These are phyloP conservation scores for Botryotinia convoluta DNA, from an alignment of 2,329 filamentous ascomycete genomes.

Conservation along the genomic window DNA sequence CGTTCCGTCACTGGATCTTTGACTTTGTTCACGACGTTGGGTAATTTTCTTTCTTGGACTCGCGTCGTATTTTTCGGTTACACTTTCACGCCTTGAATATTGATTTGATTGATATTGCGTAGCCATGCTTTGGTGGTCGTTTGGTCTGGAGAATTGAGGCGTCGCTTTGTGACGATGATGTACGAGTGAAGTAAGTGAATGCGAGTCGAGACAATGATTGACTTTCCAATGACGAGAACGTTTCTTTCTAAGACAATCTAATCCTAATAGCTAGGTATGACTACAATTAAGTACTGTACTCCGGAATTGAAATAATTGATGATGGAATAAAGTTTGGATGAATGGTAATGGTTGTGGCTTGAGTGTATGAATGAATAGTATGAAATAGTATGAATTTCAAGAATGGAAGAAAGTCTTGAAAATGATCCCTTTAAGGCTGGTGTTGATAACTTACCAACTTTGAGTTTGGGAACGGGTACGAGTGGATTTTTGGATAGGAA, in stretches of 20 bases:
- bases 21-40: slow-evolving; percentile 36
- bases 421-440: background rate
- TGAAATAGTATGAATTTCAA: background rate
- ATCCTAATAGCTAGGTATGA: background rate
- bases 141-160: slow-evolving; percentile 1
- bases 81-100: slow-evolving; percentile 33
- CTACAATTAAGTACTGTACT: background rate
- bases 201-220: background rate
- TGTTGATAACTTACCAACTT: background rate
- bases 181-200: background rate
- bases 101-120: slow-evolving; percentile 37
- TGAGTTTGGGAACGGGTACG: background rate
- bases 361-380: background rate
- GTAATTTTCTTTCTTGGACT: slow-evolving; percentile 34
- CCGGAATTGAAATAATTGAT: background rate
- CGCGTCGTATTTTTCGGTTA: slow-evolving; percentile 36
- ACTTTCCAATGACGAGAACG: background rate
- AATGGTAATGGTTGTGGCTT: background rate
- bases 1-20: slow-evolving; percentile 79
- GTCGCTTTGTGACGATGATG: background rate
- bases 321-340: background rate
- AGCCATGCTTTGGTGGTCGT: slow-evolving; percentile 29
- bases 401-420: background rate
- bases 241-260: background rate
- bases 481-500: background rate